Conservation (phyloP, 441 rosid genomes). For the Populus hybrid region DNA sequence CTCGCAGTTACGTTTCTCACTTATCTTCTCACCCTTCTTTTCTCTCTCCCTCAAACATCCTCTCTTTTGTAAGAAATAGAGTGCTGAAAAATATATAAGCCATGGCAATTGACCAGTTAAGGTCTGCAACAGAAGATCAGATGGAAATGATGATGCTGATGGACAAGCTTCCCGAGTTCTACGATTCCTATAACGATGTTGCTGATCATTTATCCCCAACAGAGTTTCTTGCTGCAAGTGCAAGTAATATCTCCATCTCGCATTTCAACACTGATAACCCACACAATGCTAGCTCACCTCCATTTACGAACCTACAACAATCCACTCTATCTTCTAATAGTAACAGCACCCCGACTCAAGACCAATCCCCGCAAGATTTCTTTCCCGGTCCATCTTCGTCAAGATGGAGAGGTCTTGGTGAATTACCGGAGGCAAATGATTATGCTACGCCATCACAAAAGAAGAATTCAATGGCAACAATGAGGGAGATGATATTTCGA, state of each 20-base stretch:
- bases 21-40: not conserved
- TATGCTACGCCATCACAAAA: conserved; percentile 25
- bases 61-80: not conserved
- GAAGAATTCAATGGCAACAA: conserved; percentile 50
- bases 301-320: conserved; percentile 18
- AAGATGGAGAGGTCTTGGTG: conserved; percentile 22
- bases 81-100: not conserved
- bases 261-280: conserved; percentile 19
- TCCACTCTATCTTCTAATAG: conserved; percentile 17
- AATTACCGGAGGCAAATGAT: conserved; percentile 17
- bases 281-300: conserved; percentile 11
- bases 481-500: conserved; percentile 71
- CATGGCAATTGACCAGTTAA: conserved; percentile 46
- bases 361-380: conserved; percentile 3
- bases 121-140: conserved; percentile 38
- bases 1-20: conserved; percentile 15
- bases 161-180: conserved; percentile 40
- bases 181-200: conserved; percentile 19
- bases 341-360: conserved; percentile 5
- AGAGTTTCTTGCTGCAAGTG: conserved; percentile 19
- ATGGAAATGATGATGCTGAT: conserved; percentile 43
- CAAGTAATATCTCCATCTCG: conserved; percentile 12
- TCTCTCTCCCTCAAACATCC: not conserved
- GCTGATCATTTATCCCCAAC: conserved; percentile 14
- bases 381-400: not conserved